Conservation (phyloP, 176 grass and related monocot genomes). For the Areca catechu region DNA sequence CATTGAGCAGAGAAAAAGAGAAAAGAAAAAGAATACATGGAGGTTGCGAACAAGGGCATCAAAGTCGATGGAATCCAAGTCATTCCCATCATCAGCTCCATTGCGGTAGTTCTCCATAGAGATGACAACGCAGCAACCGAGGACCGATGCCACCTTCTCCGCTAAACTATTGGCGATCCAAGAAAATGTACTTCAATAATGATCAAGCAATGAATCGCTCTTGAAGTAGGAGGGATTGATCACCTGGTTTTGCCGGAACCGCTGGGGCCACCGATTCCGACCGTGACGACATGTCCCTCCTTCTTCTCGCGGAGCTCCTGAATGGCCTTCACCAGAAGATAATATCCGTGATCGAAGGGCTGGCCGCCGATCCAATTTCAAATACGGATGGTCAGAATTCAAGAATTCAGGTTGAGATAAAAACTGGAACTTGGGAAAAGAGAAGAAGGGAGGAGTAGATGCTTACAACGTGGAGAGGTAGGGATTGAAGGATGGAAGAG, state of each 20-base stretch:
- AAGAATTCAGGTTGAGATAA: not conserved
- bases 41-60: conserved; percentile 50
- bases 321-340: conserved; percentile 94
- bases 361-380: conserved; percentile 5
- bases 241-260: conserved; percentile 96
- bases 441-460: conserved; percentile 3
- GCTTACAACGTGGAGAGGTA: conserved; percentile 86
- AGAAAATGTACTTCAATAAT: too few species aligned
- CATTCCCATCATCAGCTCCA: conserved; percentile 61
- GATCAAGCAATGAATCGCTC: too few species aligned
- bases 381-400: conserved; percentile 1
- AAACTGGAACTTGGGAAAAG: not conserved
- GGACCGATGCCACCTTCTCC: conserved; percentile 91
- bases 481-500: conserved; percentile 93
- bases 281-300: conserved; percentile 71
- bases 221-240: not conserved
- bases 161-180: conserved; percentile 40
- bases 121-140: conserved; percentile 79
- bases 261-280: conserved; percentile 85
- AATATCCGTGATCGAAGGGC: conserved; percentile 95
- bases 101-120: conserved; percentile 97
- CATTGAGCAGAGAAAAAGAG: conserved; percentile 11
- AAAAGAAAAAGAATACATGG: conserved; percentile 35
- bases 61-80: conserved; percentile 72
- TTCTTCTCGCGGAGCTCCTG: conserved; percentile 95